Evolutionary conservation across 2,329 filamentous ascomycete species (phyloP).

Genomic region (Epichloe gansuensis): DNA sequence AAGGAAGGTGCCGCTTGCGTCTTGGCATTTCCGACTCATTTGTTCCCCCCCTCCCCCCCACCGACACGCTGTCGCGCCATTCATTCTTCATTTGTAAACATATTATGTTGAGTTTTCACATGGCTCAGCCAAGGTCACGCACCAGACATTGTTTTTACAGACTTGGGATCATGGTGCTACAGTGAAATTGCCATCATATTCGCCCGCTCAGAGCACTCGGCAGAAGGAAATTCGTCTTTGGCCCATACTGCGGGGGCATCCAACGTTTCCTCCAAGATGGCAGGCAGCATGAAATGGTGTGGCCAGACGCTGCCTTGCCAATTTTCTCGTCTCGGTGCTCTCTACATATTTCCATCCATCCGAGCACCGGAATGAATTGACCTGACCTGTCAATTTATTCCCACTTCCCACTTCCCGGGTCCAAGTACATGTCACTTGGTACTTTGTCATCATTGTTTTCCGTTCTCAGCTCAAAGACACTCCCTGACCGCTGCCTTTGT

Average conservation of each 20-base stretch:
- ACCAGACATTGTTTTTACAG: not conserved
- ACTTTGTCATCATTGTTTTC: not conserved
- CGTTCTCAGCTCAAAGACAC: no score
- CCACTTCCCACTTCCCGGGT: not conserved
- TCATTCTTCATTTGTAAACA: not conserved
- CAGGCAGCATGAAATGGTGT: no score
- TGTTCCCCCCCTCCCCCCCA: no score
- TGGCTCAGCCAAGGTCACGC: not conserved
- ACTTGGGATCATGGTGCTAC: not conserved
- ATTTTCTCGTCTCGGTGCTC: not conserved
- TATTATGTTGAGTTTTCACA: not conserved
- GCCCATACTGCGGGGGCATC: no score
- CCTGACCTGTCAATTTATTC: not conserved
- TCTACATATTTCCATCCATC: not conserved
- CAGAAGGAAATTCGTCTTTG: no score
- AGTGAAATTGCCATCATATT: no score
- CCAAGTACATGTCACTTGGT: not conserved
- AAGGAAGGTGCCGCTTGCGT: no score
- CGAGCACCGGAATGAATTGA: not conserved
- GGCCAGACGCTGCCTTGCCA: not conserved
- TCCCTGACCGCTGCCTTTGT: no score
- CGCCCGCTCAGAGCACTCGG: no score
- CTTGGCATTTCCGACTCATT: no score
- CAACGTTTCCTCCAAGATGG: no score
- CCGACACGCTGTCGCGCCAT: no score